These are phyloP conservation scores for Meredithiella fracta DNA, from an alignment of 2,329 filamentous ascomycete genomes.

Conservation along the genomic window DNA sequence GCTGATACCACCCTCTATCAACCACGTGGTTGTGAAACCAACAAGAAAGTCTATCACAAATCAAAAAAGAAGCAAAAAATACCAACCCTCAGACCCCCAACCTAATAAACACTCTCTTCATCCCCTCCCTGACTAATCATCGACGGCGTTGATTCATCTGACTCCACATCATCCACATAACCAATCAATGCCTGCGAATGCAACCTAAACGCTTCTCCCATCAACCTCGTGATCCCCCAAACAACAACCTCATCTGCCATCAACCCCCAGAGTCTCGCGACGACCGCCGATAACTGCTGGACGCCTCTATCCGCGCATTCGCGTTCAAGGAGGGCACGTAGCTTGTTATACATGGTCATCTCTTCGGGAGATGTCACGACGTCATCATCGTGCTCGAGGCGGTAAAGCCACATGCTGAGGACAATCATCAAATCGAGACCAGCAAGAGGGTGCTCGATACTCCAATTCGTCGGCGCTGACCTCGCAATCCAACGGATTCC, in stretches of 20 bases:
- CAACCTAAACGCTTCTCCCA: constrained; percentile 95
- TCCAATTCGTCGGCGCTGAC: constrained; percentile 96
- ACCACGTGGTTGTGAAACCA: constrained; percentile 5
- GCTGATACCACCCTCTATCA: not conserved
- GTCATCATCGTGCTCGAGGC: constrained; percentile 93
- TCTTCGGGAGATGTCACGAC: constrained; percentile 63
- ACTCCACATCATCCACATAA: constrained; percentile 70
- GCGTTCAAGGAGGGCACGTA: constrained; percentile 66
- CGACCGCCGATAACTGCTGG: constrained; percentile 79
- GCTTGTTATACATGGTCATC: constrained; percentile 77
- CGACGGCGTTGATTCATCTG: constrained; percentile 52
- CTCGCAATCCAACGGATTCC: constrained; percentile 97
- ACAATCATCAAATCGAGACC: constrained; percentile 97
- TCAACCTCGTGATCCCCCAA: constrained; percentile 91
- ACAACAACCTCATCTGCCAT: constrained; percentile 98
- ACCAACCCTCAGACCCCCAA: constrained; percentile 24
- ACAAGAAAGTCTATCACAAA: constrained; percentile 16
- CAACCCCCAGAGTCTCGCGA: constrained; percentile 87
- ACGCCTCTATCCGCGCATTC: constrained; percentile 35
- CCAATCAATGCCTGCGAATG: constrained; percentile 88
- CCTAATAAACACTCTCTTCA: constrained; percentile 56
- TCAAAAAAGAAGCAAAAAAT: constrained; percentile 14
- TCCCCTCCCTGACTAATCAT: constrained; percentile 57
- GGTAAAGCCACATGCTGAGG: constrained; percentile 93
- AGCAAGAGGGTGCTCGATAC: constrained; percentile 90